phyloP scores from a whole-genome alignment of 2,329 filamentous ascomycete genomes.

The Polytolypa hystricis region DNA sequence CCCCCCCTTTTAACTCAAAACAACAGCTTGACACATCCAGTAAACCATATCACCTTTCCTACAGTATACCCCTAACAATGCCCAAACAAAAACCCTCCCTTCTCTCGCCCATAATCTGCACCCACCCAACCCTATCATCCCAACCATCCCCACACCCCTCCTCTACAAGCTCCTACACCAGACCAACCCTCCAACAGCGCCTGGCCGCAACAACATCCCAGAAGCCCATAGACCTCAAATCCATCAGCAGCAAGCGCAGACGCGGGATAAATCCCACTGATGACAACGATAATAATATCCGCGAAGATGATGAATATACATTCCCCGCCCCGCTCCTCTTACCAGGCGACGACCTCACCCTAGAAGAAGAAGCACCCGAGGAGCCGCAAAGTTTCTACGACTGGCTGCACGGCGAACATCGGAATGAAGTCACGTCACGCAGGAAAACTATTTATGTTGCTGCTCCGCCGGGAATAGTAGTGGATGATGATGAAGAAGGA shows the following conservation, averaged over 20 bases:
- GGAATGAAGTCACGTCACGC: constrained; percentile 39
- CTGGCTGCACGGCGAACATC: constrained; percentile 37
- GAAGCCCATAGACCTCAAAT: background rate
- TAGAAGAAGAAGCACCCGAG: constrained; percentile 40
- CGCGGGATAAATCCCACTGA: background rate
- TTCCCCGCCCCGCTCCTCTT: constrained; percentile 52
- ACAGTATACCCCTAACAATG: no score
- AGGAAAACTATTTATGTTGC: constrained; percentile 47
- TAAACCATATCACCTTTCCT: no score
- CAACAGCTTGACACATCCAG: no score
- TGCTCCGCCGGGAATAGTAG: constrained; percentile 34
- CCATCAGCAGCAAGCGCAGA: background rate
- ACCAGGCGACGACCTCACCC: constrained; percentile 47
- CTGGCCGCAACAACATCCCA: background rate
- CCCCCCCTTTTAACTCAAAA: no score
- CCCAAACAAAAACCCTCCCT: no score
- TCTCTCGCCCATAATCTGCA: constrained; percentile 1
- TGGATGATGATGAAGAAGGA: no score
- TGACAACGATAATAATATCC: background rate
- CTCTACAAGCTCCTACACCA: no score
- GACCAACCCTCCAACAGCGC: background rate
- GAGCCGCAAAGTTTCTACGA: constrained; percentile 43
- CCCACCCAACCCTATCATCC: background rate
- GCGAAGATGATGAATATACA: no score
- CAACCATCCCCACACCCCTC: background rate